phyloP scores from a whole-genome alignment of 331 rosid species.

The Cydonia oblonga region DNA sequence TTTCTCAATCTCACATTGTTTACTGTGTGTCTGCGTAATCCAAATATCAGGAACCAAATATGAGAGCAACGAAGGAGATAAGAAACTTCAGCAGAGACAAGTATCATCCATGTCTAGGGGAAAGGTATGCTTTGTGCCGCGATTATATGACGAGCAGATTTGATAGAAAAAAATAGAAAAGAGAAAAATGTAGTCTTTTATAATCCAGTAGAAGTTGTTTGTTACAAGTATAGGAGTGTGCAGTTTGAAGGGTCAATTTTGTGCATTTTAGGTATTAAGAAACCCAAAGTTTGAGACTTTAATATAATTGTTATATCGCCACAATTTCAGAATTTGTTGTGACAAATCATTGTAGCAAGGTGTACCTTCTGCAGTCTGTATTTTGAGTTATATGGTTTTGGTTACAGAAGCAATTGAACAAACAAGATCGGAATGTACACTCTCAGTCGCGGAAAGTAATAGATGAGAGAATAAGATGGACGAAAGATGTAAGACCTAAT shows the following conservation, averaged over 20 bases:
- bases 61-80: conserved; percentile 21
- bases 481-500: conserved; percentile 12
- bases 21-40: conserved; percentile 6
- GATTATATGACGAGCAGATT: neutral
- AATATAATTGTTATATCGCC: too few species aligned
- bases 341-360: neutral
- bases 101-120: conserved; percentile 19
- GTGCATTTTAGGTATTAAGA: neutral
- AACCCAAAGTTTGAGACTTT: neutral
- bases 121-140: conserved; percentile 30
- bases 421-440: conserved; percentile 22
- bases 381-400: conserved; percentile 4
- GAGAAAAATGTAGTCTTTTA: neutral
- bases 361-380: conserved; percentile 1
- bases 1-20: conserved; percentile 14
- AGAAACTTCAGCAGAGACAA: conserved; percentile 25
- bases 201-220: neutral
- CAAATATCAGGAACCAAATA: conserved; percentile 38
- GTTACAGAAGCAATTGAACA: conserved; percentile 33
- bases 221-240: neutral
- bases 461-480: conserved; percentile 21
- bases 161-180: neutral
- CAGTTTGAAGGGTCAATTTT: neutral
- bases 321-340: neutral
- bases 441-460: conserved; percentile 18